Conservation (phyloP, 768 basidiomycete genomes). For the Suillus cothurnatus region DNA sequence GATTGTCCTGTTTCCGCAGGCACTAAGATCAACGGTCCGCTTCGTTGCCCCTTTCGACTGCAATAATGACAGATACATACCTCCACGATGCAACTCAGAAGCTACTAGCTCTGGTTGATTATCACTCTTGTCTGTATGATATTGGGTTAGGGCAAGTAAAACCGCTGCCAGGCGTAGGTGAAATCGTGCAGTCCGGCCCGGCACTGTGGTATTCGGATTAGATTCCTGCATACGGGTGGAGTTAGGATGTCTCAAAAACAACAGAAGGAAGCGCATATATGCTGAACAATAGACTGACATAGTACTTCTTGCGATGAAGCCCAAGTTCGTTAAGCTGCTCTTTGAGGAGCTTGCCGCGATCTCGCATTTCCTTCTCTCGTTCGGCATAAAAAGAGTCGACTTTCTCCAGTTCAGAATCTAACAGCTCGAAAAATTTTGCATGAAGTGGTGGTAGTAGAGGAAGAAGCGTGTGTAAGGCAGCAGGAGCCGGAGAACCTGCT, state of each 20-base stretch:
- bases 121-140: neutral
- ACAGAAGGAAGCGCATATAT: slow-evolving; percentile 1
- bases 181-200: slow-evolving; percentile 17
- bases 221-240: slow-evolving; percentile 4
- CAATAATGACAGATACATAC: slow-evolving; percentile 5
- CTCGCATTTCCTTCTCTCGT: slow-evolving; percentile 64
- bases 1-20: neutral
- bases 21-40: slow-evolving; percentile 6
- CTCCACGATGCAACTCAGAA: slow-evolving; percentile 17
- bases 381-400: slow-evolving; percentile 82
- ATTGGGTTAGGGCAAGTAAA: slow-evolving; percentile 11
- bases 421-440: slow-evolving; percentile 69
- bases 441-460: slow-evolving; percentile 62
- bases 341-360: slow-evolving; percentile 49
- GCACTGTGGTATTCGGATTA: neutral
- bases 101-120: slow-evolving; percentile 7
- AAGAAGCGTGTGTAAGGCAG: slow-evolving; percentile 51
- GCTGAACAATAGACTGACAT: slow-evolving; percentile 42
- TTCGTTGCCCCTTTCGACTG: neutral
- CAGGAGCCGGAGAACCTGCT: slow-evolving; percentile 20
- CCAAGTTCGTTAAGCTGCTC: slow-evolving; percentile 75
- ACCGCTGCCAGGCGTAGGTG: slow-evolving; percentile 9
- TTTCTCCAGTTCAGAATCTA: slow-evolving; percentile 83
- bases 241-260: neutral
- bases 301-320: slow-evolving; percentile 62